phyloP scores from a whole-genome alignment of 2,329 filamentous ascomycete species.

The Curvularia spicifera region DNA sequence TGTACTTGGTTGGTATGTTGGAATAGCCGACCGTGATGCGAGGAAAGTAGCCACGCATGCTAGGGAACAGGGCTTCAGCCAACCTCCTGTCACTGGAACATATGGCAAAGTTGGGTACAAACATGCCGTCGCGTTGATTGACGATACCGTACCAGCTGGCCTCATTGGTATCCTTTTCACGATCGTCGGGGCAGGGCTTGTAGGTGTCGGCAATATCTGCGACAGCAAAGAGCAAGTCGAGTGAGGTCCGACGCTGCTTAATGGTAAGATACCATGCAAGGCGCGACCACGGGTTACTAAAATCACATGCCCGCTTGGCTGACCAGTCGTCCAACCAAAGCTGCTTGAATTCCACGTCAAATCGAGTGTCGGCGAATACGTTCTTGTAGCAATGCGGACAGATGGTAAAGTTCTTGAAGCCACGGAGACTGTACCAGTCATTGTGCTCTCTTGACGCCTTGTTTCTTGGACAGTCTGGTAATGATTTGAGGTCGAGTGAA shows the following conservation, averaged over 20 bases:
- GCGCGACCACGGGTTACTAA: slow-evolving; percentile 81
- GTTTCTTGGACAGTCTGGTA: slow-evolving; percentile 71
- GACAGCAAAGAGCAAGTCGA: slow-evolving; percentile 73
- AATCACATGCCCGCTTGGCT: slow-evolving; percentile 72
- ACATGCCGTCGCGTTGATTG: slow-evolving; percentile 68
- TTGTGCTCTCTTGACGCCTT: slow-evolving; percentile 67
- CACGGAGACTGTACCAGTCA: slow-evolving; percentile 82
- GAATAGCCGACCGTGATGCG: slow-evolving; percentile 34
- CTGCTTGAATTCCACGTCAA: slow-evolving; percentile 69
- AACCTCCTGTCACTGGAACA: slow-evolving; percentile 77
- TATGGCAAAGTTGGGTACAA: slow-evolving; percentile 73
- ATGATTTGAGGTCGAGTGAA: slow-evolving; percentile 29
- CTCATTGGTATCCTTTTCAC: slow-evolving; percentile 53
- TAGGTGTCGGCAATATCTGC: slow-evolving; percentile 64
- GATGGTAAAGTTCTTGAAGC: slow-evolving; percentile 75
- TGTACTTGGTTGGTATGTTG: slow-evolving; percentile 55
- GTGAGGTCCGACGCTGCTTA: slow-evolving; percentile 69
- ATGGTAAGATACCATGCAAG: slow-evolving; percentile 82
- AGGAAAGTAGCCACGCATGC: slow-evolving; percentile 70
- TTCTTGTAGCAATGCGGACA: slow-evolving; percentile 80
- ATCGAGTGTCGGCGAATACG: slow-evolving; percentile 72
- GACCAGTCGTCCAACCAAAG: slow-evolving; percentile 64
- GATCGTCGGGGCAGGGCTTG: slow-evolving; percentile 65
- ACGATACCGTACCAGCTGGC: slow-evolving; percentile 78
- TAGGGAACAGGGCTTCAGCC: slow-evolving; percentile 75